Conservation (phyloP, 169 alveolate species). For the Plasmodium yoelii region DNA sequence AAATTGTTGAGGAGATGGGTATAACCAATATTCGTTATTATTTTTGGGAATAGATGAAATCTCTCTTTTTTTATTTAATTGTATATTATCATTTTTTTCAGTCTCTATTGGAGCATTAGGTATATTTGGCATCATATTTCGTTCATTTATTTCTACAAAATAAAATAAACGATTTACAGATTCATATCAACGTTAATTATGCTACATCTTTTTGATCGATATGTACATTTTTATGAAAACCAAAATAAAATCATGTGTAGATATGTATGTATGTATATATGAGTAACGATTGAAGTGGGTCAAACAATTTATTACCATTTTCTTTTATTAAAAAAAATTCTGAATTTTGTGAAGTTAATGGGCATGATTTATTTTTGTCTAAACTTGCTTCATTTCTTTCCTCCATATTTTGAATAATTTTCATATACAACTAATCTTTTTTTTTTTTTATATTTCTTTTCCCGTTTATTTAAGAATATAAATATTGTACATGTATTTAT, state of each 20-base stretch:
- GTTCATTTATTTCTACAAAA: conserved; percentile 31
- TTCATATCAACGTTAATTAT: not conserved
- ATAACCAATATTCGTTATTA: conserved; percentile 82
- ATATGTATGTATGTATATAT: not conserved
- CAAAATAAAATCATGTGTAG: too few species aligned
- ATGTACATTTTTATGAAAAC: too few species aligned
- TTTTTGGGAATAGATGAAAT: conserved; percentile 64
- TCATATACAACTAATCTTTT: not conserved
- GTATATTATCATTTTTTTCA: conserved; percentile 2
- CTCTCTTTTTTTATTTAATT: conserved; percentile 47
- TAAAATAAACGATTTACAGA: not conserved
- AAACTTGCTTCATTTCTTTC: not conserved
- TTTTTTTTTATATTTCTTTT: too few species aligned
- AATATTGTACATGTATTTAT: too few species aligned
- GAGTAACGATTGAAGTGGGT: not conserved
- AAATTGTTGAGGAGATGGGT: conserved; percentile 91
- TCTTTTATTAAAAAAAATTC: not conserved
- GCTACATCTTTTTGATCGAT: not conserved
- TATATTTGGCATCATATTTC: conserved; percentile 73
- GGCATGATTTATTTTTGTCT: conserved; percentile 46
- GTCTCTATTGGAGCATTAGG: conserved; percentile 28
- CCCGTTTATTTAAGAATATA: too few species aligned
- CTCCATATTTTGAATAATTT: conserved; percentile 29
- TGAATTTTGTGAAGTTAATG: not conserved
- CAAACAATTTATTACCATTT: conserved; percentile 18